Conservation (phyloP, 805 yeast genomes). For the Lipomyces sp. region DNA sequence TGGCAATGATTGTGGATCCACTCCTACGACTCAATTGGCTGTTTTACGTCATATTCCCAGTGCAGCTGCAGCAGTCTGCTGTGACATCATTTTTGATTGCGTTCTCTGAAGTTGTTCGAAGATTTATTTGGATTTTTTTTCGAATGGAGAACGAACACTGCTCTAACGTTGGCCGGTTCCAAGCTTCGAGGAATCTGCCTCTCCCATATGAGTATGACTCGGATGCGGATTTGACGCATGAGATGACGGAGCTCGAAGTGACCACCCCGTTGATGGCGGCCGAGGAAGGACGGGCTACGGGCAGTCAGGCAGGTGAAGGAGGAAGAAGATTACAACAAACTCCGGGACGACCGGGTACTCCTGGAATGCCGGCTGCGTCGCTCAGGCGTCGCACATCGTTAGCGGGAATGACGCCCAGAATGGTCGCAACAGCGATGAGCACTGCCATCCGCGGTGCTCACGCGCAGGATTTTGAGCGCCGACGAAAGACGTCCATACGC, state of each 20-base stretch:
- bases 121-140: conserved; percentile 86
- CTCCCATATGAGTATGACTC: conserved; percentile 65
- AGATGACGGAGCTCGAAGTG: conserved; percentile 8
- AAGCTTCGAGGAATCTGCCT: conserved; percentile 85
- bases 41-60: conserved; percentile 74
- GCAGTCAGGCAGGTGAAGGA: neutral
- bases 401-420: conserved; percentile 22
- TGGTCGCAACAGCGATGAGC: conserved; percentile 24
- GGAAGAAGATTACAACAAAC: neutral
- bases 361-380: conserved; percentile 11
- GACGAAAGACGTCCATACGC: conserved; percentile 33
- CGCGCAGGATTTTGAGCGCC: conserved; percentile 72
- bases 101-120: conserved; percentile 71
- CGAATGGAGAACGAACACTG: conserved; percentile 97
- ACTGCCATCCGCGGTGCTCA: conserved; percentile 55
- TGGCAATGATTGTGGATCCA: conserved; percentile 70
- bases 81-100: conserved; percentile 81
- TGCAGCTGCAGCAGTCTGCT: conserved; percentile 82
- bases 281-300: conserved; percentile 24
- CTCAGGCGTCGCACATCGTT: conserved; percentile 14
- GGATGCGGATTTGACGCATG: conserved; percentile 31
- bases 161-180: conserved; percentile 76
- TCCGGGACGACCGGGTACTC: neutral
- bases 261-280: conserved; percentile 26
- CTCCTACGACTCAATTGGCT: conserved; percentile 87